phyloP scores from a whole-genome alignment of 176 grass and related monocot genomes.

The Triticum dicoccoides region DNA sequence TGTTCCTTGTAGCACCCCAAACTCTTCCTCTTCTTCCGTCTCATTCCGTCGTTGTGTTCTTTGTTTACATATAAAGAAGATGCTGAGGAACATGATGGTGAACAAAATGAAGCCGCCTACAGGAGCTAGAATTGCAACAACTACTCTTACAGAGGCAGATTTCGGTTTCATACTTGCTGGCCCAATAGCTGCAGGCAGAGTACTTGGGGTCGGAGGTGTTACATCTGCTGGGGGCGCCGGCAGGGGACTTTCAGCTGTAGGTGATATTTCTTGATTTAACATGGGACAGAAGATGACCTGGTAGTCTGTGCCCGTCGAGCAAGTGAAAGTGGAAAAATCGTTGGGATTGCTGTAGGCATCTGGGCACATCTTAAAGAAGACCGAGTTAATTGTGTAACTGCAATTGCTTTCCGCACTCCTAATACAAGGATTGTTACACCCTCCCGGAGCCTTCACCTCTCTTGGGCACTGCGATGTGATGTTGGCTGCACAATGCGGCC shows the following conservation, averaged over 20 bases:
- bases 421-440: background rate
- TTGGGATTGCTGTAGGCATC: background rate
- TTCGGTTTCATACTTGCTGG: background rate
- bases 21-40: slow-evolving; percentile 1
- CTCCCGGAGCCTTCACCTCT: background rate
- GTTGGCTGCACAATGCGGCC: background rate
- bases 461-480: background rate
- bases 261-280: background rate
- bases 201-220: background rate
- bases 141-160: background rate
- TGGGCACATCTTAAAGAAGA: background rate
- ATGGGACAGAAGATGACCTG: background rate
- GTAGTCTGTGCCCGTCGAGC: background rate
- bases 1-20: background rate
- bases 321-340: background rate
- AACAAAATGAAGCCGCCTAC: background rate
- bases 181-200: background rate
- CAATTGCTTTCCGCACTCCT: too few relatives aligned
- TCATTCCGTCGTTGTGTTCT: background rate
- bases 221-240: too few relatives aligned
- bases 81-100: too few relatives aligned
- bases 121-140: background rate
- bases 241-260: too few relatives aligned
- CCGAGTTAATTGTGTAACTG: background rate
- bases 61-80: background rate